phyloP scores from a whole-genome alignment of 2,329 filamentous ascomycete genomes.

The Colletotrichum phormii region DNA sequence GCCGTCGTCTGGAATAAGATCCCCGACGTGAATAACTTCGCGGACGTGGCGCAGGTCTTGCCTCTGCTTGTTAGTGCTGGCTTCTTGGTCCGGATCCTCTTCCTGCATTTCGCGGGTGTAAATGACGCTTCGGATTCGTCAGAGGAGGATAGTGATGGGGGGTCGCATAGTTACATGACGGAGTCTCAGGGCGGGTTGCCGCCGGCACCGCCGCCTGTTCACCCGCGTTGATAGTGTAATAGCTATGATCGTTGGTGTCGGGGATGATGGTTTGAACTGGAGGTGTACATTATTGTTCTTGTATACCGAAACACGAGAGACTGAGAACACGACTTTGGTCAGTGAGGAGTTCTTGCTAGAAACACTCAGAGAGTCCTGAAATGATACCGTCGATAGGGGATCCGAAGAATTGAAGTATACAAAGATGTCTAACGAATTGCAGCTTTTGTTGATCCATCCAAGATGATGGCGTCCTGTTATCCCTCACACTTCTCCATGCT shows the following conservation, averaged over 20 bases:
- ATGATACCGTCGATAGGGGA: too few relatives aligned
- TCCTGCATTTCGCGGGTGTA: slow-evolving; percentile 39
- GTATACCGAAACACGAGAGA: background rate
- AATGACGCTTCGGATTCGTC: slow-evolving; percentile 27
- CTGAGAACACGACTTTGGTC: background rate
- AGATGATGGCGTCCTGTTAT: background rate
- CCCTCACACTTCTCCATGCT: background rate
- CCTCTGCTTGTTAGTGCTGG: slow-evolving; percentile 47
- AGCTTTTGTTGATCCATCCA: background rate
- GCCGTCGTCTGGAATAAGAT: slow-evolving; percentile 49
- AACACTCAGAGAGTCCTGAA: background rate
- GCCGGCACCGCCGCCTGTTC: slow-evolving; percentile 21
- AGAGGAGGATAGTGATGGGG: slow-evolving; percentile 19
- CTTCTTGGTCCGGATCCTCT: slow-evolving; percentile 42
- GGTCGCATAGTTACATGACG: slow-evolving; percentile 21
- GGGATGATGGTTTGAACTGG: too few relatives aligned
- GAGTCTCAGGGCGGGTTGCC: slow-evolving; percentile 23
- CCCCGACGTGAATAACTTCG: slow-evolving; percentile 39
- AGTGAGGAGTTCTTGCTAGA: too few relatives aligned
- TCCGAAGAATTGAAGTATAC: too few relatives aligned
- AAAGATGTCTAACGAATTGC: background rate
- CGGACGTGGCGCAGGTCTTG: slow-evolving; percentile 45
- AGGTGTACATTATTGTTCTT: background rate
- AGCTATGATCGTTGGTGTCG: background rate
- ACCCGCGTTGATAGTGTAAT: background rate